phyloP scores from a whole-genome alignment of 768 basidiomycete genomes.

The Auriscalpium orientale region DNA sequence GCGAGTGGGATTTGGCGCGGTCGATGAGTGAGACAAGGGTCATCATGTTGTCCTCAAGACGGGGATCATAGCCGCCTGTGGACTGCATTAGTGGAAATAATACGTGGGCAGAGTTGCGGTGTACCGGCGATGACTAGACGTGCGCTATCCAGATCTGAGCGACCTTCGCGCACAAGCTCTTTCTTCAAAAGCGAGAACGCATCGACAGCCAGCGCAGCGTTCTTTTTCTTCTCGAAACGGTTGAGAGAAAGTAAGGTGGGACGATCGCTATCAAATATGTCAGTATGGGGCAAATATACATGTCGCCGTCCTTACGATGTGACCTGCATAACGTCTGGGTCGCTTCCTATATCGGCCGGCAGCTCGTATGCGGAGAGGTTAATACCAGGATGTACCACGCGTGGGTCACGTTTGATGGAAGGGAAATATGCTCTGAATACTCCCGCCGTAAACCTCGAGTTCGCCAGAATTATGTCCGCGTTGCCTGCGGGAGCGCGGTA shows the following conservation, averaged over 20 bases:
- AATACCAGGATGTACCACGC: constrained; percentile 94
- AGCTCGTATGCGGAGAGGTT: constrained; percentile 67
- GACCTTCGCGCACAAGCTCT: constrained; percentile 11
- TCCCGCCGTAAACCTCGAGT: constrained; percentile 84
- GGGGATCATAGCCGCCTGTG: constrained; percentile 84
- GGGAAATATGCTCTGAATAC: constrained; percentile 74
- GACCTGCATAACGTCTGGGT: constrained; percentile 47
- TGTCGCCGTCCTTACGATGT: constrained; percentile 41
- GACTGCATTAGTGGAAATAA: not conserved
- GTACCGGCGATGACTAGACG: constrained; percentile 77
- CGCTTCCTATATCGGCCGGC: constrained; percentile 28
- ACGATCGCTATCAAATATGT: constrained; percentile 33
- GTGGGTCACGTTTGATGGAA: constrained; percentile 51
- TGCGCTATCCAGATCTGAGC: constrained; percentile 26
- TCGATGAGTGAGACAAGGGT: constrained; percentile 59
- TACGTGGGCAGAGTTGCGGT: not conserved
- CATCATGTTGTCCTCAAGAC: constrained; percentile 74
- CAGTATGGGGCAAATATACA: not conserved
- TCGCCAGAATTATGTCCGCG: constrained; percentile 85
- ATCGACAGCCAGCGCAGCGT: constrained; percentile 70
- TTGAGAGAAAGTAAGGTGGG: constrained; percentile 86
- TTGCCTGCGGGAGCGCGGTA: constrained; percentile 44
- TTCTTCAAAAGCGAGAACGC: constrained; percentile 58
- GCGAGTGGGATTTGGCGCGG: constrained; percentile 41
- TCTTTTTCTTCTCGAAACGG: constrained; percentile 95